A percentile compares a stretch with the other conserved stretches of the same genome.
Evolutionary conservation across 2,329 filamentous ascomycete species (phyloP).

Genomic region (Dendryphion nanum): DNA sequence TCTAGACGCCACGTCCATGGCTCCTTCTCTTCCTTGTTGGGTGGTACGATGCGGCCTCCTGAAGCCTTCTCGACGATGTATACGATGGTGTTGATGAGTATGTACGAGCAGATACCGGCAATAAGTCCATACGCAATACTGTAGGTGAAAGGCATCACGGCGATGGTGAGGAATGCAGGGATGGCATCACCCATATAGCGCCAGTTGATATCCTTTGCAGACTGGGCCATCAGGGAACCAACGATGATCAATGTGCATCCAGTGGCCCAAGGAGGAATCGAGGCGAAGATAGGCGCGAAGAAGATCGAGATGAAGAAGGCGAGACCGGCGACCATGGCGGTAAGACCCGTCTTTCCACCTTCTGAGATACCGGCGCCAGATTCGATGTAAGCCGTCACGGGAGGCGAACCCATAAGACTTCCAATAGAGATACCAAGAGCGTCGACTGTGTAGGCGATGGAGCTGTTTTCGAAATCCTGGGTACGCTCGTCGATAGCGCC

Average conservation of each 20-base stretch:
- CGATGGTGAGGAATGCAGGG: constrained; percentile 80
- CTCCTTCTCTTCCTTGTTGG: constrained; percentile 74
- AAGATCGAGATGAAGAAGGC: constrained; percentile 80
- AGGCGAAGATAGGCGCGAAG: constrained; percentile 87
- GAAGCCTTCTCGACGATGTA: constrained; percentile 67
- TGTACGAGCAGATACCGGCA: constrained; percentile 74
- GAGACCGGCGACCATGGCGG: constrained; percentile 72
- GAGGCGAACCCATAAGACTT: constrained; percentile 72
- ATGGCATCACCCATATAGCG: constrained; percentile 75
- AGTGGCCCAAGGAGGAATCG: constrained; percentile 85
- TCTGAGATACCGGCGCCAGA: constrained; percentile 89
- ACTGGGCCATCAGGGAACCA: constrained; percentile 82
- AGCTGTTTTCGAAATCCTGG: constrained; percentile 83
- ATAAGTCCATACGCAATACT: constrained; percentile 86
- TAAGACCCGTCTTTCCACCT: constrained; percentile 82
- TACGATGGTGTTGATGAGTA: constrained; percentile 69
- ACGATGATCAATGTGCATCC: constrained; percentile 86
- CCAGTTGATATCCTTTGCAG: constrained; percentile 86
- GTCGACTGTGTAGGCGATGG: constrained; percentile 80
- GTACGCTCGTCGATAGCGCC: constrained; percentile 77
- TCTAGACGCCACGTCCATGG: constrained; percentile 76
- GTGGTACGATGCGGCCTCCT: constrained; percentile 68
- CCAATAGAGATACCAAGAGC: constrained; percentile 80
- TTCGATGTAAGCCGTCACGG: constrained; percentile 84
- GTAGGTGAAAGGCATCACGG: constrained; percentile 87